Evolutionary conservation across 2,329 filamentous ascomycete species (phyloP).

Genomic region (Penicillium sp.): DNA sequence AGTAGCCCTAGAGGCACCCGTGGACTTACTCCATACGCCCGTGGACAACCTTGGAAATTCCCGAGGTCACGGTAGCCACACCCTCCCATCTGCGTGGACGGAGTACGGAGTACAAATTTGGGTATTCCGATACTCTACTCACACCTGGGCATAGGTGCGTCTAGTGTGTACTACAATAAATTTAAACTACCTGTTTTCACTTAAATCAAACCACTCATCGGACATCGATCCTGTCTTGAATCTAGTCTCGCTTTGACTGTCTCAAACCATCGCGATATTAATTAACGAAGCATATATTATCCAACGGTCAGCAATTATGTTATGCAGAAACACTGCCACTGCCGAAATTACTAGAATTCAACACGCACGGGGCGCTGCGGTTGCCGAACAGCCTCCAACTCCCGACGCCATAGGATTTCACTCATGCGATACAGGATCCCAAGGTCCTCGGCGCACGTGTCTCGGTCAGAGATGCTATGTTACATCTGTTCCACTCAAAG

Average conservation of each 20-base stretch:
- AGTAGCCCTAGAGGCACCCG: too few relatives aligned
- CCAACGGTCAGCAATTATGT: background rate
- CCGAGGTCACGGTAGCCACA: too few relatives aligned
- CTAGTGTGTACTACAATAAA: too few relatives aligned
- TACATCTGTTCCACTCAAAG: background rate
- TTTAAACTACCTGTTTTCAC: background rate
- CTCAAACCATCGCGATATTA: background rate
- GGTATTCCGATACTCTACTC: too few relatives aligned
- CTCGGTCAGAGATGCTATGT: background rate
- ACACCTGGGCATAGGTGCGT: too few relatives aligned
- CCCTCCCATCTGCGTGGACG: too few relatives aligned
- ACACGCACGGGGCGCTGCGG: background rate
- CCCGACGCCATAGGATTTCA: background rate
- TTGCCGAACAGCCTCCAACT: background rate
- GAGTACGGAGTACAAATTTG: background rate
- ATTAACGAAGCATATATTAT: background rate
- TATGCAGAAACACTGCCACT: background rate
- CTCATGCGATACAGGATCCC: background rate
- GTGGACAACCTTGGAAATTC: too few relatives aligned
- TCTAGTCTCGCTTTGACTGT: background rate
- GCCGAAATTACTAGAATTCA: background rate
- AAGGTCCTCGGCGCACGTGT: constrained; percentile 2
- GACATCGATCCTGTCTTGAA: background rate
- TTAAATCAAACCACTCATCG: background rate
- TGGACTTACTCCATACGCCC: too few relatives aligned